Conservation (phyloP, 352 stramenopile species). For the Phytophthora sp. region DNA sequence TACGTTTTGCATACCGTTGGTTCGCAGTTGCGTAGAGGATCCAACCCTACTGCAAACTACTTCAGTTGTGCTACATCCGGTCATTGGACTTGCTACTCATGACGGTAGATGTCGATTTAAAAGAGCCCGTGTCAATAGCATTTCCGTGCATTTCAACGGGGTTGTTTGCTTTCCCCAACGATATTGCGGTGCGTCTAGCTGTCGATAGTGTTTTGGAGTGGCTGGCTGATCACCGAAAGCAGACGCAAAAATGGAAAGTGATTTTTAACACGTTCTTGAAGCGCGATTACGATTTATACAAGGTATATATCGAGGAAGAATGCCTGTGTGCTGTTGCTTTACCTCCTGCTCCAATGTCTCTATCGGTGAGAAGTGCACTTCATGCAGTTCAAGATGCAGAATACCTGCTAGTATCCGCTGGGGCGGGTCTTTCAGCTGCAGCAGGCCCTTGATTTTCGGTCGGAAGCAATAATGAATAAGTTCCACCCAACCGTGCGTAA, state of each 20-base stretch:
- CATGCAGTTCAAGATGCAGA: slow-evolving; percentile 53
- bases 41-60: slow-evolving; percentile 26
- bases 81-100: slow-evolving; percentile 56
- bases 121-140: slow-evolving; percentile 38
- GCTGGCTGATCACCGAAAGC: slow-evolving; percentile 44
- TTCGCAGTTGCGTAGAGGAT: slow-evolving; percentile 49
- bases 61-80: slow-evolving; percentile 56
- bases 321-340: slow-evolving; percentile 24
- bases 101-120: slow-evolving; percentile 13
- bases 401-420: slow-evolving; percentile 64
- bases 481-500: no score
- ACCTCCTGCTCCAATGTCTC: slow-evolving; percentile 27
- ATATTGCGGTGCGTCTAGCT: slow-evolving; percentile 51
- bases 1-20: slow-evolving; percentile 76
- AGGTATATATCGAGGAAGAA: slow-evolving; percentile 32
- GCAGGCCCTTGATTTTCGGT: slow-evolving; percentile 78
- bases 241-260: slow-evolving; percentile 47
- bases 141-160: slow-evolving; percentile 78
- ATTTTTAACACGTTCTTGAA: slow-evolving; percentile 80
- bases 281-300: slow-evolving; percentile 63
- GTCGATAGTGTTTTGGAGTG: slow-evolving; percentile 56
- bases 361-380: slow-evolving; percentile 32
- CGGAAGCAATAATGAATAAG: slow-evolving; percentile 62
- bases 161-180: slow-evolving; percentile 69
- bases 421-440: slow-evolving; percentile 69